phyloP scores from a whole-genome alignment of 495 filamentous ascomycete genomes.

The Penicillium longicatenatum region DNA sequence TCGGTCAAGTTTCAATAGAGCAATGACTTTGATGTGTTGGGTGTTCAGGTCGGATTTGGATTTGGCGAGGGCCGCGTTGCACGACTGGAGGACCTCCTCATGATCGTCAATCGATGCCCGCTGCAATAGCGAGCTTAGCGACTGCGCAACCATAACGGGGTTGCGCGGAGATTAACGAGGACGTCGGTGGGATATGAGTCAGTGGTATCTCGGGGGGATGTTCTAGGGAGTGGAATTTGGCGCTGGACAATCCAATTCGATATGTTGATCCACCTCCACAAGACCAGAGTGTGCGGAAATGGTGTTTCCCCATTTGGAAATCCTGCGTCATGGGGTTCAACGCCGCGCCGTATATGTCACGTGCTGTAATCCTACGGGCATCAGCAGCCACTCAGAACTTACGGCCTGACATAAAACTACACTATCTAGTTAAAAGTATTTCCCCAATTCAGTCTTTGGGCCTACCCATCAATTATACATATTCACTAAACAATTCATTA shows the following conservation, averaged over 20 bases:
- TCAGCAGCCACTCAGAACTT: not conserved
- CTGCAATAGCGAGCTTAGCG: conserved; percentile 58
- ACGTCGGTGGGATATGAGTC: not conserved
- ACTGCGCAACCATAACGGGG: conserved; percentile 47
- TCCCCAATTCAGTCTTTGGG: no score
- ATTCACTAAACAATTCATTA: no score
- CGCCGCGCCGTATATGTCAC: conserved; percentile 25
- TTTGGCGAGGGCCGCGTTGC: conserved; percentile 66
- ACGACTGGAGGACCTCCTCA: conserved; percentile 68
- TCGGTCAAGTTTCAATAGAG: conserved; percentile 89
- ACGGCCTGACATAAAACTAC: no score
- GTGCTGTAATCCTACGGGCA: not conserved
- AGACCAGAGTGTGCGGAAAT: conserved; percentile 31
- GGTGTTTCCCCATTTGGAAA: conserved; percentile 28
- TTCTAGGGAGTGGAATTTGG: not conserved
- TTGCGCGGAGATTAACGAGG: conserved; percentile 11
- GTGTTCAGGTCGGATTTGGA: conserved; percentile 65
- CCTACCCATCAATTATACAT: no score
- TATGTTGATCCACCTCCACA: conserved; percentile 20
- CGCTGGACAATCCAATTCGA: conserved; percentile 8
- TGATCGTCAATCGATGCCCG: conserved; percentile 70
- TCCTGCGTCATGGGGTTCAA: conserved; percentile 16
- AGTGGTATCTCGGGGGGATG: not conserved
- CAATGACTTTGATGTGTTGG: conserved; percentile 78
- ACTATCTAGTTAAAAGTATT: no score